Evolutionary conservation across 192 early-diverging fungal species (phyloP), one percentile per base, ranked within the genome.

Genomic region (Kappamyces sp.): DNA sequence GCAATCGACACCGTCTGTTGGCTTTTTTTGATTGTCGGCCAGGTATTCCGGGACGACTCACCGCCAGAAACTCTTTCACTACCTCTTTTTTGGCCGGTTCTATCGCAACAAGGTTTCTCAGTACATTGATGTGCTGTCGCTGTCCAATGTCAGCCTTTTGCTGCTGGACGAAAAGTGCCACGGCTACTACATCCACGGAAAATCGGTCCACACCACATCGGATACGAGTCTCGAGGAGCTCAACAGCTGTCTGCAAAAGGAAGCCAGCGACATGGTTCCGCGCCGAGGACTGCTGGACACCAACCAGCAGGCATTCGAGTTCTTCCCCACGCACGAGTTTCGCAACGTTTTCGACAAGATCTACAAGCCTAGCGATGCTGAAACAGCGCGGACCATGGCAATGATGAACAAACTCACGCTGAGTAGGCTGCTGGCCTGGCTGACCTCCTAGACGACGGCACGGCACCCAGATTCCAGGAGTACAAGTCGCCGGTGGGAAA

Each of bases 101-200:
- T 80, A 80, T 57, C 61, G 71, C 37, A 71, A 81, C 64, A 61
- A 43, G 29, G 49, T 80, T 1, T 59, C 73, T 5, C 77, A 80
- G 45, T 80, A 73, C 51, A 52, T 75, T 4, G 80, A 82, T 61
- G 43, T 82, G 33, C 51, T 80, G 1, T 77, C 75, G 1, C 53
- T 82, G 37, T 68, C 73, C 3, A 82, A 82, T 47, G 54, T 82
- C 11, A 69, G 65, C 45, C 33, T 82, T 7, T 38, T 82, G 9
- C 59, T 77, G 6, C 65, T 82, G 36, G 77, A 82, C 62, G 80
- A 82, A 60, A 57, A 58, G 48, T 68, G 78, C 37, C 80, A 82
- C 54, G 80, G 80, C 7, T 81, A 78, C 49, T 81, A 81, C 53
- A 62, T 81, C 35, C 79, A 81, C 51, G 79, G 79, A 2, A 60